These are phyloP conservation scores for Austroboletus novae-zelandiae DNA, from an alignment of 1,284 basidiomycete genomes.

Conservation along the genomic window DNA sequence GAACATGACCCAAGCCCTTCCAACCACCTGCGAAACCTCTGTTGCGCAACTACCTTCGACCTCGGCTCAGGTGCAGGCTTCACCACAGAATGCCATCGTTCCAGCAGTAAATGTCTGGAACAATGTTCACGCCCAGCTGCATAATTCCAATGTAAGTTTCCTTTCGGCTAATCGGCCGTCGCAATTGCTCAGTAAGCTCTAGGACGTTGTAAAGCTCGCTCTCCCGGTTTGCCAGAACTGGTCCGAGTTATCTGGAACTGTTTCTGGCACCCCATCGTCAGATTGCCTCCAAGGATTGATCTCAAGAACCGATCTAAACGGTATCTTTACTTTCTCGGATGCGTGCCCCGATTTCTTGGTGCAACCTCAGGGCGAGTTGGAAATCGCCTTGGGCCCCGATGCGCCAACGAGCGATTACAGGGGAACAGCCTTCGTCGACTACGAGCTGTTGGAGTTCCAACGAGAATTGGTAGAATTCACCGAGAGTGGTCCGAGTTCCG, in stretches of 20 bases:
- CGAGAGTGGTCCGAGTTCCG: not conserved
- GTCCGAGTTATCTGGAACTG: not conserved
- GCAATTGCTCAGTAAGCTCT: conserved; percentile 3
- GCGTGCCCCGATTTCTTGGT: conserved; percentile 30
- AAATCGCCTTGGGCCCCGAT: conserved; percentile 27
- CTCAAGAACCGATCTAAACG: conserved; percentile 23
- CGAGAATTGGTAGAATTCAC: not conserved
- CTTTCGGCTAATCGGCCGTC: not conserved
- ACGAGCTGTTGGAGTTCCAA: conserved; percentile 9
- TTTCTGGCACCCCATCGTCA: conserved; percentile 1
- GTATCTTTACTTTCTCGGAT: conserved; percentile 35
- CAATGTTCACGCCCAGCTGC: not conserved
- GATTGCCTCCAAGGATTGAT: conserved; percentile 23
- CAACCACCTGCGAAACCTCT: conserved; percentile 2
- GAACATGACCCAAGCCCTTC: conserved; percentile 8
- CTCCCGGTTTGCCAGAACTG: conserved; percentile 11
- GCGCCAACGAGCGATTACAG: conserved; percentile 6
- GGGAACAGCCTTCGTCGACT: conserved; percentile 10
- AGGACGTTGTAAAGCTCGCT: conserved; percentile 14
- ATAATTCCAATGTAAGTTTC: conserved; percentile 13
- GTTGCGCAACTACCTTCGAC: not conserved
- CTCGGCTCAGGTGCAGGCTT: conserved; percentile 2
- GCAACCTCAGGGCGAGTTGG: conserved; percentile 35
- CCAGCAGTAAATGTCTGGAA: conserved; percentile 10
- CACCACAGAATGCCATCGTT: not conserved